These are phyloP conservation scores for Aspergillus hiratsukae DNA, from an alignment of 2,329 filamentous ascomycete genomes.

Conservation along the genomic window DNA sequence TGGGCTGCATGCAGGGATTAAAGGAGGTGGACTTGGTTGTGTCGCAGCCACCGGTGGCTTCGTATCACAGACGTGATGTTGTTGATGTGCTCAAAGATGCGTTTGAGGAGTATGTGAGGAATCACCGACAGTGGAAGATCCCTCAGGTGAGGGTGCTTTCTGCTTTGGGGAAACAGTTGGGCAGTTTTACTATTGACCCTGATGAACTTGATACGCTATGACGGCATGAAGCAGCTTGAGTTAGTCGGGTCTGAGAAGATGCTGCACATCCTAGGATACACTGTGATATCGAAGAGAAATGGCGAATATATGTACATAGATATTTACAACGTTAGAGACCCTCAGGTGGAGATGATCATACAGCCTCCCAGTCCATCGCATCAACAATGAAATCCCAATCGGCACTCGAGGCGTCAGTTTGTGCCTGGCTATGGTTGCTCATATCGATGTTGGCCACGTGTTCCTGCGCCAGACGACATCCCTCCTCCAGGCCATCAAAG, in stretches of 20 bases:
- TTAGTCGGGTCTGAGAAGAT: too few relatives aligned
- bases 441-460: conserved; percentile 35
- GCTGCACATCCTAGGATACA: too few relatives aligned
- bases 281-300: background rate
- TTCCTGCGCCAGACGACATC: conserved; percentile 49
- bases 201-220: background rate
- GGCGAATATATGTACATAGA: background rate
- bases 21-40: background rate
- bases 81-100: background rate
- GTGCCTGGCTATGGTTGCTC: conserved; percentile 8
- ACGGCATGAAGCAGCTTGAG: too few relatives aligned
- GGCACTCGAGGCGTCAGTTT: conserved; percentile 30
- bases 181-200: background rate
- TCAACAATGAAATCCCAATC: conserved; percentile 57
- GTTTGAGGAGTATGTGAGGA: background rate
- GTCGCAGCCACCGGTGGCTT: background rate
- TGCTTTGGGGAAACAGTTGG: background rate
- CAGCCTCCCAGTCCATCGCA: conserved; percentile 56
- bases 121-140: background rate
- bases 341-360: conserved; percentile 11
- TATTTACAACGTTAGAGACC: background rate
- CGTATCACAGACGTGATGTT: background rate
- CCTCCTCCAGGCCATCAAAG: conserved; percentile 56
- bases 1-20: background rate
- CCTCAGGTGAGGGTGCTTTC: background rate